phyloP scores from a whole-genome alignment of 768 basidiomycete species.

The Leccinum subgranulosum region DNA sequence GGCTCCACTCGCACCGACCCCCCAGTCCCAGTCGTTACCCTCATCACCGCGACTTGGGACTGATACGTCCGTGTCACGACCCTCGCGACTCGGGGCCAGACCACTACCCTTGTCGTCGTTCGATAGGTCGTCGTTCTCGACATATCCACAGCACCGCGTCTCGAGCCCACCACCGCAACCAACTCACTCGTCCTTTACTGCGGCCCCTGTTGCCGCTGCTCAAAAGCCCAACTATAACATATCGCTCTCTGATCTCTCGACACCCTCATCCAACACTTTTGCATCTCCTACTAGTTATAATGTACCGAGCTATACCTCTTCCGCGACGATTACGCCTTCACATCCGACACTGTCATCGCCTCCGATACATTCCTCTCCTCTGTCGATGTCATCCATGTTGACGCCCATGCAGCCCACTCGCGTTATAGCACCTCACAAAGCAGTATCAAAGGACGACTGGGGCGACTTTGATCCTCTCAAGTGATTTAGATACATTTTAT shows the following conservation, averaged over 20 bases:
- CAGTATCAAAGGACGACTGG: slow-evolving; percentile 65
- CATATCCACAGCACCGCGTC: slow-evolving; percentile 20
- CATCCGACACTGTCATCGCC: slow-evolving; percentile 28
- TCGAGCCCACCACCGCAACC: slow-evolving; percentile 22
- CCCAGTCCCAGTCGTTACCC: slow-evolving; percentile 36
- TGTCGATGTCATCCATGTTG: slow-evolving; percentile 50
- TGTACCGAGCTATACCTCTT: slow-evolving; percentile 14
- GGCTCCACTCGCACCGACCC: slow-evolving; percentile 3
- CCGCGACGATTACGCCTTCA: slow-evolving; percentile 17
- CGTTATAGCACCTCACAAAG: slow-evolving; percentile 38
- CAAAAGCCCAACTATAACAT: slow-evolving; percentile 61
- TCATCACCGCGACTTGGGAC: slow-evolving; percentile 35
- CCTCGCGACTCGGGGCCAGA: slow-evolving; percentile 40
- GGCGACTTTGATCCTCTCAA: slow-evolving; percentile 74
- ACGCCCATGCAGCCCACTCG: slow-evolving; percentile 57
- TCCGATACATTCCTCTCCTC: slow-evolving; percentile 28
- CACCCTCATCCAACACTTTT: slow-evolving; percentile 16
- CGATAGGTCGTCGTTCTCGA: slow-evolving; percentile 28
- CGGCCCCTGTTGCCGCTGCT: slow-evolving; percentile 7
- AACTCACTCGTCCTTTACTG: slow-evolving; percentile 9
- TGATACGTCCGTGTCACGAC: slow-evolving; percentile 31
- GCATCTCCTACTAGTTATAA: slow-evolving; percentile 12
- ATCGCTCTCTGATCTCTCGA: slow-evolving; percentile 34
- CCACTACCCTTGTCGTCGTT: slow-evolving; percentile 36
- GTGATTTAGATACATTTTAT: slow-evolving; percentile 11